Evolutionary conservation across 2,329 filamentous ascomycete genomes (phyloP).

Genomic region (Neonectria punicea): DNA sequence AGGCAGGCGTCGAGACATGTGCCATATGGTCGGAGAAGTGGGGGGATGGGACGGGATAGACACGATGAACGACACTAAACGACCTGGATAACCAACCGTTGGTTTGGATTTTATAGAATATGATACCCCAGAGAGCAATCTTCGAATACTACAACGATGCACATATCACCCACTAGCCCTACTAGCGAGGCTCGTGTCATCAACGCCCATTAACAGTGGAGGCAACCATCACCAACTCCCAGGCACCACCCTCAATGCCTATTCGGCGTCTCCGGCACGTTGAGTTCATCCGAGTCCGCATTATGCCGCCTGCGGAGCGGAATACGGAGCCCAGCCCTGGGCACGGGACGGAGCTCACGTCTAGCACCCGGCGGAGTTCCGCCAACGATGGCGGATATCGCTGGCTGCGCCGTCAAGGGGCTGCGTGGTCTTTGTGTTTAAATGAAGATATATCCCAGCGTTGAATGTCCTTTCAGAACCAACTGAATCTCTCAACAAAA

Average conservation of each 20-base stretch:
- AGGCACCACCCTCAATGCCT: neutral
- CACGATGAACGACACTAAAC: constrained; percentile 1
- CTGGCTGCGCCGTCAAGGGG: neutral
- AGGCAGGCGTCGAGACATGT: constrained; percentile 23
- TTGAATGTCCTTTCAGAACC: neutral
- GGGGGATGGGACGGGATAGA: constrained; percentile 5
- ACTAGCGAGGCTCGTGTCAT: neutral
- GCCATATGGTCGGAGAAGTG: constrained; percentile 28
- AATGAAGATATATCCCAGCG: neutral
- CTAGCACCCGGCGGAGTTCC: constrained; percentile 37
- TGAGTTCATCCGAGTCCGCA: neutral
- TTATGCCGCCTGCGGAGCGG: neutral
- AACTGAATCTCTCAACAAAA: neutral
- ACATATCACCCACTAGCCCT: neutral
- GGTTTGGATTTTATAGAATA: constrained; percentile 31
- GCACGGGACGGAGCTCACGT: neutral
- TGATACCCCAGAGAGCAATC: constrained; percentile 39
- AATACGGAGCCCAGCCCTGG: neutral
- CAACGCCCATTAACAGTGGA: neutral
- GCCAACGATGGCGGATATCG: constrained; percentile 24
- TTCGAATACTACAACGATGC: constrained; percentile 2
- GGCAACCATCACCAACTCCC: neutral
- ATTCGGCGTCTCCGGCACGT: neutral
- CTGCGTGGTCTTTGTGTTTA: neutral
- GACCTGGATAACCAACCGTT: neutral